phyloP scores from a whole-genome alignment of 495 filamentous ascomycete genomes.

The Penicillium ucsense region DNA sequence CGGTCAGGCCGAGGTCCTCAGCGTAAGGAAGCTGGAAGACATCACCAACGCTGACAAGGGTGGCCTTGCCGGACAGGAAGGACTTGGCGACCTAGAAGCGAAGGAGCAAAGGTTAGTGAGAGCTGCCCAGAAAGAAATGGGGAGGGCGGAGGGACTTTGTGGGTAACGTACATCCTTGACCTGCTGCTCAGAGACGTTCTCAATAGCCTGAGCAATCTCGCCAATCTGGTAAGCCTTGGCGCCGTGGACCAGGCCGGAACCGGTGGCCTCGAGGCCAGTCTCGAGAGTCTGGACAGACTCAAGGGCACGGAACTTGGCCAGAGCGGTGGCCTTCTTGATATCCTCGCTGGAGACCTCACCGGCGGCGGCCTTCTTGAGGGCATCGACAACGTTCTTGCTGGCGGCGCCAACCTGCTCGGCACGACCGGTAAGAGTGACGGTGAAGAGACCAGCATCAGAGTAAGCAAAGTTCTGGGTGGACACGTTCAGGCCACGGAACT shows the following conservation, averaged over 20 bases:
- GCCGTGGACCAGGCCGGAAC: constrained; percentile 66
- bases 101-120: constrained; percentile 8
- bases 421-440: constrained; percentile 65
- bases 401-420: constrained; percentile 59
- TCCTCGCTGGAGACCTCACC: constrained; percentile 73
- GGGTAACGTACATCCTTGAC: constrained; percentile 69
- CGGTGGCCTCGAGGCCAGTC: constrained; percentile 60
- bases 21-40: constrained; percentile 81
- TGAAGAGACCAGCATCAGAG: constrained; percentile 88
- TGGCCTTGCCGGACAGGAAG: constrained; percentile 78
- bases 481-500: constrained; percentile 53
- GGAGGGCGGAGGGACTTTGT: background rate
- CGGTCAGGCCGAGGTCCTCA: constrained; percentile 85
- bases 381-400: constrained; percentile 54
- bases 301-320: constrained; percentile 88
- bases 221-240: constrained; percentile 80
- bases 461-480: constrained; percentile 71
- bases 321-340: constrained; percentile 80
- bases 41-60: constrained; percentile 71
- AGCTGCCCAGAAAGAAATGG: background rate
- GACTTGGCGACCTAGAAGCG: constrained; percentile 62
- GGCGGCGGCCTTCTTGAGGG: constrained; percentile 66
- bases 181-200: constrained; percentile 70
- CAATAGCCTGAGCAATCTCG: constrained; percentile 68
- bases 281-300: constrained; percentile 67